Evolutionary conservation across 257 asterid genomes (phyloP).

Genomic region (Voacanga thouarsii): DNA sequence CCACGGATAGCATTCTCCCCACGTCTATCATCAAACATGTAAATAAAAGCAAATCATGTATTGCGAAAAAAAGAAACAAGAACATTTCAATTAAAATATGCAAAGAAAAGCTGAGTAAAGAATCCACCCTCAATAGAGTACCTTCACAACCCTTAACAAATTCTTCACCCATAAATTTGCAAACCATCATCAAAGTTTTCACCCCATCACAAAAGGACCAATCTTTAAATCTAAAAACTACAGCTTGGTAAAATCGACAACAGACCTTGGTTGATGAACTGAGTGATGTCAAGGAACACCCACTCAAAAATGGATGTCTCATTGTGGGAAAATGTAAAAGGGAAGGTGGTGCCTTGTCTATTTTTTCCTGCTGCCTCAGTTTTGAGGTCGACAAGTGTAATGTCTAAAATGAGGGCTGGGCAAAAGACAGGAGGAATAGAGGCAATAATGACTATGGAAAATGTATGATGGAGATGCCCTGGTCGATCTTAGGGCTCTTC

Average conservation of each 20-base stretch:
- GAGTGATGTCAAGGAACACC: slow-evolving; percentile 58
- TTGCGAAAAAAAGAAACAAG: neutral
- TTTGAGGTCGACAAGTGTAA: slow-evolving; percentile 48
- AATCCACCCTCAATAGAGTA: slow-evolving; percentile 19
- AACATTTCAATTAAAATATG: neutral
- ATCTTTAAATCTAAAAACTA: slow-evolving; percentile 39
- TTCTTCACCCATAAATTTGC: slow-evolving; percentile 22
- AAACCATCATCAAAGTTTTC: slow-evolving; percentile 31
- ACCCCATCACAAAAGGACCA: slow-evolving; percentile 36
- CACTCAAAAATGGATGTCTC: slow-evolving; percentile 56
- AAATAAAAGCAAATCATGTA: slow-evolving; percentile 62
- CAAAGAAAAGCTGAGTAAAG: slow-evolving; percentile 13
- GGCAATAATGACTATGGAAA: slow-evolving; percentile 52
- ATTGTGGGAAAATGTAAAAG: slow-evolving; percentile 41
- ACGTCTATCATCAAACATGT: slow-evolving; percentile 86
- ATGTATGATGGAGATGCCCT: slow-evolving; percentile 60
- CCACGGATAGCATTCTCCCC: slow-evolving; percentile 81
- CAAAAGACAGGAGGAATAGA: slow-evolving; percentile 54
- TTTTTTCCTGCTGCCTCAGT: slow-evolving; percentile 55
- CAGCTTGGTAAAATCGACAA: slow-evolving; percentile 46
- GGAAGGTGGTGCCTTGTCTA: slow-evolving; percentile 45
- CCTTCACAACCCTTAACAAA: slow-evolving; percentile 7
- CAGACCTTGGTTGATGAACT: slow-evolving; percentile 64
- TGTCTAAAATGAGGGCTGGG: slow-evolving; percentile 55
- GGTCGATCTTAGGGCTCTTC: slow-evolving; percentile 59